phyloP scores from a whole-genome alignment of 176 grass and related monocot genomes.

The Avena atlantica region DNA sequence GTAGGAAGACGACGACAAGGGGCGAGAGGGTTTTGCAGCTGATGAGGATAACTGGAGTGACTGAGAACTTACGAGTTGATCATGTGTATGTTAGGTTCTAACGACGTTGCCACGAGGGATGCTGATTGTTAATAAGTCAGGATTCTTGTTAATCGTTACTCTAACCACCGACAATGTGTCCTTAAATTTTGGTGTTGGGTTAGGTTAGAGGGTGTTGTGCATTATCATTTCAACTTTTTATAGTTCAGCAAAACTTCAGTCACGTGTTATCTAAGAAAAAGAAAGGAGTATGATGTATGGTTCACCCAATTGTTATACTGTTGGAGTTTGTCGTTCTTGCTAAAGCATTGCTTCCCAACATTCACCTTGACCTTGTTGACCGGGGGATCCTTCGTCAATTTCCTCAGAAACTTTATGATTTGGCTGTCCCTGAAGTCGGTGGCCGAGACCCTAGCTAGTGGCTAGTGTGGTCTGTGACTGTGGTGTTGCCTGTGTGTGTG shows the following conservation, averaged over 20 bases:
- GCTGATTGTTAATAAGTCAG: background rate
- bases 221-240: slow-evolving; percentile 23
- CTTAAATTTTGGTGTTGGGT: background rate
- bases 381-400: no score
- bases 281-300: background rate
- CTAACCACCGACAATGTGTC: background rate
- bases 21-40: slow-evolving; percentile 31
- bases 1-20: slow-evolving; percentile 61
- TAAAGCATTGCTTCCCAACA: background rate
- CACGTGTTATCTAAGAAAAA: background rate
- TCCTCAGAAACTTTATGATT: no score
- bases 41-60: slow-evolving; percentile 95
- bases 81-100: slow-evolving; percentile 15
- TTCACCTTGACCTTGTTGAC: no score
- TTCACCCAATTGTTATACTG: background rate
- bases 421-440: no score
- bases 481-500: no score
- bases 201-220: slow-evolving; percentile 4
- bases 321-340: background rate
- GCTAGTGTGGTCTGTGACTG: no score
- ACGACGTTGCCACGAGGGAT: slow-evolving; percentile 16
- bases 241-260: background rate
- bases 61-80: slow-evolving; percentile 43
- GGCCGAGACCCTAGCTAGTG: no score
- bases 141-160: slow-evolving; percentile 1